Conservation (phyloP, 805 yeast genomes). For the Zygosaccharomyces gambellarensis region DNA sequence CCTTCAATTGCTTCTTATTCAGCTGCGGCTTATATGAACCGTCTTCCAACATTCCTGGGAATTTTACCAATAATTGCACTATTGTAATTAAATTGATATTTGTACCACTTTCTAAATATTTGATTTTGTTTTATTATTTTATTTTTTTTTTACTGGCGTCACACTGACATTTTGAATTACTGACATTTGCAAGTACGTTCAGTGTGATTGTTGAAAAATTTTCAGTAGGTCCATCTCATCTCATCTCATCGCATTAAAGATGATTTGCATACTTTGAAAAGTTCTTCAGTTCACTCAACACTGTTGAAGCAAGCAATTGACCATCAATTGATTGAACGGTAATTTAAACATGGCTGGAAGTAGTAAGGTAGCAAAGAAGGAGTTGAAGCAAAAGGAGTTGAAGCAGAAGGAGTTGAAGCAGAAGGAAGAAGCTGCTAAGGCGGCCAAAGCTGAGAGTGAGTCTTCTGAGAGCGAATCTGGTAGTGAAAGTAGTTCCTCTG, state of each 20-base stretch:
- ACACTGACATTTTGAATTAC: constrained; percentile 3
- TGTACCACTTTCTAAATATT: background rate
- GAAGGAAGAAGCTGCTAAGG: constrained; percentile 21
- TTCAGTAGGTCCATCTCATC: constrained; percentile 12
- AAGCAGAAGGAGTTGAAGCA: background rate
- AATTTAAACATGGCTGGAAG: background rate
- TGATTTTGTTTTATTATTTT: background rate
- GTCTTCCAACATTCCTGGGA: background rate
- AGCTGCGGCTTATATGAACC: background rate
- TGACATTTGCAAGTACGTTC: background rate
- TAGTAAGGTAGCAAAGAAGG: constrained; percentile 1
- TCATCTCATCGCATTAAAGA: constrained; percentile 14
- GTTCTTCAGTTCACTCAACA: background rate
- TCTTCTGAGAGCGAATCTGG: constrained; percentile 16
- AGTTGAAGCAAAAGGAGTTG: constrained; percentile 5
- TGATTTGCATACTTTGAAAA: background rate
- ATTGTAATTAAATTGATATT: background rate
- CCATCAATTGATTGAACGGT: background rate
- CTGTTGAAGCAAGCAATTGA: background rate
- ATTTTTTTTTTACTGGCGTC: background rate
- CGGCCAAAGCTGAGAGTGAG: constrained; percentile 17
- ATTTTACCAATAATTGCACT: background rate
- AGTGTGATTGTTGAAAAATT: constrained; percentile 10
- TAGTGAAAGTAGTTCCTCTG: constrained; percentile 20
- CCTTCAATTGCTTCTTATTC: background rate